These are phyloP conservation scores for Penicillium sp. DNA, from an alignment of 2,329 filamentous ascomycete species.

Conservation along the genomic window DNA sequence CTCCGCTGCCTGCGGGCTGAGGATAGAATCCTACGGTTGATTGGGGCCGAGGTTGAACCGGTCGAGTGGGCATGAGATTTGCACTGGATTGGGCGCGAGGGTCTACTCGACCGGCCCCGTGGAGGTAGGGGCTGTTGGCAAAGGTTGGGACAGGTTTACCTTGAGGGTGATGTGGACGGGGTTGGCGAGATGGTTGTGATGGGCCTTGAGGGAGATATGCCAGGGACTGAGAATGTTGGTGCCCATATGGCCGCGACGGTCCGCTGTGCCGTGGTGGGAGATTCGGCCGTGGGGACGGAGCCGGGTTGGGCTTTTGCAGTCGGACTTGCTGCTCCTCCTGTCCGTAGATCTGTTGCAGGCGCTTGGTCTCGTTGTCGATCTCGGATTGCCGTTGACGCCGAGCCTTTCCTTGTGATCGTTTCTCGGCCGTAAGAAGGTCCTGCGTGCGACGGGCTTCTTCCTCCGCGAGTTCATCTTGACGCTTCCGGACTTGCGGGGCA, in stretches of 20 bases:
- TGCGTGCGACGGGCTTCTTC: constrained; percentile 50
- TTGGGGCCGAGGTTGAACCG: constrained; percentile 13
- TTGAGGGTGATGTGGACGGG: constrained; percentile 14
- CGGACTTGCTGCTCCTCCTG: constrained; percentile 36
- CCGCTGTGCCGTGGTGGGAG: constrained; percentile 19
- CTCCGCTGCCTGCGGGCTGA: constrained; percentile 12
- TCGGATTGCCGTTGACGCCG: constrained; percentile 45
- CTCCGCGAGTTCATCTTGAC: constrained; percentile 37
- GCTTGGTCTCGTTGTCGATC: constrained; percentile 70
- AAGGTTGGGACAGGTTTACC: constrained; percentile 10
- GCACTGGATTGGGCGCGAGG: constrained; percentile 20
- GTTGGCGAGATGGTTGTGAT: constrained; percentile 11
- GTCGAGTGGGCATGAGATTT: constrained; percentile 15
- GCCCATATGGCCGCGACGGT: constrained; percentile 12
- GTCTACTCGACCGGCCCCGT: constrained; percentile 9
- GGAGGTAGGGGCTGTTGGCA: constrained; percentile 17
- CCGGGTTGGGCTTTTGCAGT: constrained; percentile 10
- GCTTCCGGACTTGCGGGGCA: constrained; percentile 13
- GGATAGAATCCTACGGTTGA: constrained; percentile 16
- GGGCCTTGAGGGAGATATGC: constrained; percentile 17
- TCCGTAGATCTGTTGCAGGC: constrained; percentile 57
- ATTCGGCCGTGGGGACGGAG: constrained; percentile 11
- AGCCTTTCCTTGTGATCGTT: constrained; percentile 44
- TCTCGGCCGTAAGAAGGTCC: constrained; percentile 46
- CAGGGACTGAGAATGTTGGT: constrained; percentile 18